These are phyloP conservation scores for Fagopyrum homotropicum DNA, from an alignment of 148 eudicot genomes.

Conservation along the genomic window DNA sequence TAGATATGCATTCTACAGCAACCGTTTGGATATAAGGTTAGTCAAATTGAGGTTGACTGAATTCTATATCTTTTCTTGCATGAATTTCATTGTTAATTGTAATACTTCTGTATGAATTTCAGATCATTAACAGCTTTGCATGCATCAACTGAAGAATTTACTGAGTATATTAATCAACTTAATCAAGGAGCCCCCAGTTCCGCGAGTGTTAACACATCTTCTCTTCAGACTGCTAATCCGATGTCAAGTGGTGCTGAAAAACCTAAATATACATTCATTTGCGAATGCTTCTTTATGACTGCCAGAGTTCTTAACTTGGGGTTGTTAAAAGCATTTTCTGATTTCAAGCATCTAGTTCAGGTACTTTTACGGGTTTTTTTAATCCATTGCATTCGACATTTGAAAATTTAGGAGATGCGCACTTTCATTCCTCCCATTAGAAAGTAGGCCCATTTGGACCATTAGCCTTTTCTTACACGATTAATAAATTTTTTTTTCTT, in stretches of 20 bases:
- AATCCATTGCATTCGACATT: background rate
- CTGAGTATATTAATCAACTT: constrained; percentile 44
- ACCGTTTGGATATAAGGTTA: constrained; percentile 76
- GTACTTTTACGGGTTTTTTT: constrained; percentile 23
- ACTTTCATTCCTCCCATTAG: background rate
- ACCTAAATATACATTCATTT: constrained; percentile 67
- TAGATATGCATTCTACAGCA: constrained; percentile 58
- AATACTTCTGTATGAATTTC: constrained; percentile 16
- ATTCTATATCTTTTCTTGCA: constrained; percentile 5
- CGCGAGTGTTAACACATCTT: constrained; percentile 32
- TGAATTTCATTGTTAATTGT: background rate
- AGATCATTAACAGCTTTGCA: constrained; percentile 90
- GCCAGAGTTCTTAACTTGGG: constrained; percentile 96
- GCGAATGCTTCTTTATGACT: constrained; percentile 99
- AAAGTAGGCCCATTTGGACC: background rate
- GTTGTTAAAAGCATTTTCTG: constrained; percentile 83
- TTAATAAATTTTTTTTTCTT: constrained; percentile 9
- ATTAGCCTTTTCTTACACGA: background rate
- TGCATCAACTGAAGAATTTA: constrained; percentile 94
- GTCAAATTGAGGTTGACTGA: constrained; percentile 11
- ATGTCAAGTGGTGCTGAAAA: constrained; percentile 31
- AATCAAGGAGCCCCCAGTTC: constrained; percentile 59
- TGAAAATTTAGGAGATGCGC: background rate
- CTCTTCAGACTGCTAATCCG: constrained; percentile 33
- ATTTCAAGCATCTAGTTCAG: constrained; percentile 96